These are phyloP conservation scores for Malassezia yamatoensis DNA, from an alignment of 1,284 basidiomycete genomes.

Conservation along the genomic window DNA sequence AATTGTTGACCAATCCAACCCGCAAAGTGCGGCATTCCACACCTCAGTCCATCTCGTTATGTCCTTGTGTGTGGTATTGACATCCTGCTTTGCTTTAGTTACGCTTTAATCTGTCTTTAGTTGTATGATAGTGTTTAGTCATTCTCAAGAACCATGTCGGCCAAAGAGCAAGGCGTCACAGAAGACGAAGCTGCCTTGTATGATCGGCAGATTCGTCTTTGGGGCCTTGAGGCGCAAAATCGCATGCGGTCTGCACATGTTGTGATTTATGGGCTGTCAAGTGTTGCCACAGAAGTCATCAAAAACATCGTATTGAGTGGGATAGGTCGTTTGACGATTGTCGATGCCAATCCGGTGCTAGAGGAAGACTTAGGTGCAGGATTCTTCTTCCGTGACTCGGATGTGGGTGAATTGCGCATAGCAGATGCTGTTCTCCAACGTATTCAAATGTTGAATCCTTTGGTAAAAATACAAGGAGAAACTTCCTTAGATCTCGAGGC, in stretches of 20 bases:
- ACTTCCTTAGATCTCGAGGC: conserved; percentile 49
- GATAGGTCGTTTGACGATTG: conserved; percentile 54
- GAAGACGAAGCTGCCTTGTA: conserved; percentile 73
- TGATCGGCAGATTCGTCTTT: conserved; percentile 91
- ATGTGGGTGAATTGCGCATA: conserved; percentile 57
- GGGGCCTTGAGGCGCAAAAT: conserved; percentile 96
- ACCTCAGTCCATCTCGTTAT: neutral
- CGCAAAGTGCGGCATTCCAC: conserved; percentile 13
- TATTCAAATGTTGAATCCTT: conserved; percentile 80
- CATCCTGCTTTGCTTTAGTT: neutral
- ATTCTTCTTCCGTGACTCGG: conserved; percentile 86
- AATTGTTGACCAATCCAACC: conserved; percentile 14
- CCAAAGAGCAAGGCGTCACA: conserved; percentile 4
- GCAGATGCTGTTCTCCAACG: conserved; percentile 48
- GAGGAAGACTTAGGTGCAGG: conserved; percentile 68
- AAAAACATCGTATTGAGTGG: conserved; percentile 69
- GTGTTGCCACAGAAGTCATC: conserved; percentile 84
- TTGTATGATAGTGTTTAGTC: conserved; percentile 13
- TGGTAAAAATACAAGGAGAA: conserved; percentile 58
- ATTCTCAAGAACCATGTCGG: conserved; percentile 2
- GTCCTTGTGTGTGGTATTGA: neutral
- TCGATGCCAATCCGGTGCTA: conserved; percentile 51
- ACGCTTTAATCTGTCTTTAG: neutral
- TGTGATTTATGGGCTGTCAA: conserved; percentile 68
- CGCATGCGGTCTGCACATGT: conserved; percentile 92